Evolutionary conservation across 805 yeast genomes (phyloP), one percentile per base, ranked within the genome.

Genomic region (Teunomyces gatunensis): DNA sequence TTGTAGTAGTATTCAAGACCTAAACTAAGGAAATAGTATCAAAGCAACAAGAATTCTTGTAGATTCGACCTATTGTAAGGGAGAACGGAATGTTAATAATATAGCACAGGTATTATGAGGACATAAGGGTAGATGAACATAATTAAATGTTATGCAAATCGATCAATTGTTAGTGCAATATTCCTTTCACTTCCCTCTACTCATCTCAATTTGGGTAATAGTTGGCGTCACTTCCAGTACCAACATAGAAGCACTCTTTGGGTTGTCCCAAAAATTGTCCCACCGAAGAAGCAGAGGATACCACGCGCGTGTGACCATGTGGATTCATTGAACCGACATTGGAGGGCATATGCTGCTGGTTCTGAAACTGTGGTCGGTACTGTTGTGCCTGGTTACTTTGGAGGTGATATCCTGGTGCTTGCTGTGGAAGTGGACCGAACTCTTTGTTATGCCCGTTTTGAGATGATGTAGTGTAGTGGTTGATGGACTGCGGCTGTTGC

Each of bases 391-490:
- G 42, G 13, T 15, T 35, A 4, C 17, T 34, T 30, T 36, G 47
- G 7, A 23, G 32, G n/a, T 29, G 40, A 6, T 28, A 7, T 17
- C 27, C 25, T 11, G 33, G 36, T 15, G 36, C 17, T 27, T 12
- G 30, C 6, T 28, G 23, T 7, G 47, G 47, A 15, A 39, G 34
- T 15, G 39, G 44, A 2, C 44, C 33, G 15, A 30, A 39, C 7
- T 17, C 44, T 15, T 32, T 30, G n/a, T 28, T 37, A 20, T n/a
- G 29, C 33, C 39, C 43, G 9, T 32, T 32, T 32, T 27, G 34
- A 12, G 18, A 34, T 36, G 37, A 20, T 3, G 50, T 44, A 21
- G 50, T 47, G 27, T 47, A 44, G 27, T 47, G 47, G 9, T 36
- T 37, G 13, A 44, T 9, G 12, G 47, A 45, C 9, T 44, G 49